These are phyloP conservation scores for Liriodendron chinense DNA, from an alignment of 164 flowering plant genomes.

Conservation along the genomic window DNA sequence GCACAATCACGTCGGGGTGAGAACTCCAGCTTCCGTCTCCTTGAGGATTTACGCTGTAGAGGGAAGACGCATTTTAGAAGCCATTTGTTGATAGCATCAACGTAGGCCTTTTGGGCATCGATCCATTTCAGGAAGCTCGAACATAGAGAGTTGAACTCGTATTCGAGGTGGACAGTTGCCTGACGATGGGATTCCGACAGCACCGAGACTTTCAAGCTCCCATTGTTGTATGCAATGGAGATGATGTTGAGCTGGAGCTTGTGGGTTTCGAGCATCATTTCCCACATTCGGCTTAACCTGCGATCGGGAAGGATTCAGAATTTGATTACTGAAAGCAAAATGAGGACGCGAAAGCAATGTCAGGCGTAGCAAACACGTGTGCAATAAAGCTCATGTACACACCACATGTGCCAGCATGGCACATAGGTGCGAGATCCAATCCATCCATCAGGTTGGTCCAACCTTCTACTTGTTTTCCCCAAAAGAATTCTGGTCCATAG, in stretches of 20 bases:
- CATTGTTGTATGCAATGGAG: slow-evolving; percentile 37
- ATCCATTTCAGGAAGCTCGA: slow-evolving; percentile 77
- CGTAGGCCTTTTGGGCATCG: slow-evolving; percentile 59
- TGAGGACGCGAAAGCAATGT: background rate
- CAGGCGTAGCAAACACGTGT: background rate
- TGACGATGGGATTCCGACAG: slow-evolving; percentile 65
- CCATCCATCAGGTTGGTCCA: too few species aligned
- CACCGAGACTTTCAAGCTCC: slow-evolving; percentile 39
- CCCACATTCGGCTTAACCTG: slow-evolving; percentile 95
- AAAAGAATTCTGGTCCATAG: too few species aligned
- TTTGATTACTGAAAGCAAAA: background rate
- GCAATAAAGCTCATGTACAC: too few species aligned
- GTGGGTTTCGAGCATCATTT: slow-evolving; percentile 80
- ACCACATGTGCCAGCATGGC: too few species aligned
- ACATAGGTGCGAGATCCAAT: too few species aligned
- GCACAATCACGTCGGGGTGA: slow-evolving; percentile 40
- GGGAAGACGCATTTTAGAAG: slow-evolving; percentile 58
- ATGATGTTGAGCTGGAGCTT: slow-evolving; percentile 65
- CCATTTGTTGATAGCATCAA: slow-evolving; percentile 70
- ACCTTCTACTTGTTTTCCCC: too few species aligned
- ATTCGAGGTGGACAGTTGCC: slow-evolving; percentile 51
- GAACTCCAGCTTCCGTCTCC: slow-evolving; percentile 34
- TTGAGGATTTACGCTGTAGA: slow-evolving; percentile 36
- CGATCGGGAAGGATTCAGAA: background rate
- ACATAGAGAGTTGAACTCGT: slow-evolving; percentile 47